phyloP scores from a whole-genome alignment of 305 asterid genomes.

The Rubia occidens region DNA sequence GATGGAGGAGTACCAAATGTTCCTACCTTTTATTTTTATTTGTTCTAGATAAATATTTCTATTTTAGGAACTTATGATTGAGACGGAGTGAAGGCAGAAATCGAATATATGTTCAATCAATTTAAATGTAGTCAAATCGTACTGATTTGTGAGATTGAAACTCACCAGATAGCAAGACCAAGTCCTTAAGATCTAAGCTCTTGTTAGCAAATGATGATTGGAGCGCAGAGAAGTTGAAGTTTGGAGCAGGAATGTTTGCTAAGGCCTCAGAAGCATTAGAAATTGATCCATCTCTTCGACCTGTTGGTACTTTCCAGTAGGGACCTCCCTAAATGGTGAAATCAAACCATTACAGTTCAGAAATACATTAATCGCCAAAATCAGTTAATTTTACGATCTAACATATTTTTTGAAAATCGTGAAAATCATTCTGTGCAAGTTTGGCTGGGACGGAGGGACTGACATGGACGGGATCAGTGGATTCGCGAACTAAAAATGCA shows the following conservation, averaged over 20 bases:
- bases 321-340: slow-evolving; percentile 52
- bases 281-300: slow-evolving; percentile 60
- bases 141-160: background rate
- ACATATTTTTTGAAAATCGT: too few relatives aligned
- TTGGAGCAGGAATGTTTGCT: slow-evolving; percentile 52
- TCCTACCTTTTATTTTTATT: too few relatives aligned
- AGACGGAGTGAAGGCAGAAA: too few relatives aligned
- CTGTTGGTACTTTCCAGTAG: slow-evolving; percentile 70
- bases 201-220: slow-evolving; percentile 46
- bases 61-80: too few relatives aligned
- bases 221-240: slow-evolving; percentile 41
- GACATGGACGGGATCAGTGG: too few relatives aligned
- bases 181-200: slow-evolving; percentile 53
- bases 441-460: too few relatives aligned
- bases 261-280: slow-evolving; percentile 51
- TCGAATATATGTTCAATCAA: too few relatives aligned
- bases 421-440: too few relatives aligned
- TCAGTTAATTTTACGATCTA: background rate
- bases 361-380: background rate
- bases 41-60: too few relatives aligned
- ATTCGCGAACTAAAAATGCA: background rate
- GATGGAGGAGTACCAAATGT: too few relatives aligned
- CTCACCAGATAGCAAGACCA: slow-evolving; percentile 53
- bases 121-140: too few relatives aligned
- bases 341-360: background rate